phyloP scores from a whole-genome alignment of 2,329 filamentous ascomycete species.

The Exophiala phaeomuriformis region DNA sequence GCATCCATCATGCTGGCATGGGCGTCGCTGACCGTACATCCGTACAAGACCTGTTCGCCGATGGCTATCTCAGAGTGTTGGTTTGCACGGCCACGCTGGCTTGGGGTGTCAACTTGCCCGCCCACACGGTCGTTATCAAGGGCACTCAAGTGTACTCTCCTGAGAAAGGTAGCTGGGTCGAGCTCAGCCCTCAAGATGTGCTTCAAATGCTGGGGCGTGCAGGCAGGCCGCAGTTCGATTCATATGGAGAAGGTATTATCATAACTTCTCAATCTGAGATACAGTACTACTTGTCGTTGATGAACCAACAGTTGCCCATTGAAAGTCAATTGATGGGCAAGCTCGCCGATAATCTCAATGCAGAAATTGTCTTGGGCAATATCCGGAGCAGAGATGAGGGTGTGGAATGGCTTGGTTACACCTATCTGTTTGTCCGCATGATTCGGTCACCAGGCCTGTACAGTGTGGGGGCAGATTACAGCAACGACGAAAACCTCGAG shows the following conservation, averaged over 20 bases:
- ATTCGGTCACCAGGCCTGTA: constrained; percentile 89
- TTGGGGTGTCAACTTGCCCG: constrained; percentile 97
- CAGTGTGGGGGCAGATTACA: constrained; percentile 91
- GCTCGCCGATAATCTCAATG: constrained; percentile 91
- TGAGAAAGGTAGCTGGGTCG: constrained; percentile 97
- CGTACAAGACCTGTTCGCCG: constrained; percentile 88
- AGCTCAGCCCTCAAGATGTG: constrained; percentile 93
- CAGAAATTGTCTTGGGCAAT: constrained; percentile 90
- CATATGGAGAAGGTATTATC: constrained; percentile 96
- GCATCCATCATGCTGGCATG: constrained; percentile 98
- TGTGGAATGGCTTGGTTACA: constrained; percentile 98
- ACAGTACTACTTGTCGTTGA: constrained; percentile 90
- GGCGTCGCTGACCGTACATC: constrained; percentile 88
- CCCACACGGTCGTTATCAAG: constrained; percentile 98
- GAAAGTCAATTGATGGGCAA: constrained; percentile 93
- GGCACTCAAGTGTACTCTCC: constrained; percentile 97
- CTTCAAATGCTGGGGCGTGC: constrained; percentile 98
- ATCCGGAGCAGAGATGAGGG: constrained; percentile 86
- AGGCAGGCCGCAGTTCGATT: constrained; percentile 92
- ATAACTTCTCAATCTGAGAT: constrained; percentile 93
- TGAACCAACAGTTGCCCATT: constrained; percentile 96
- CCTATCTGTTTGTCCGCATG: constrained; percentile 97
- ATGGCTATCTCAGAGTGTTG: constrained; percentile 86
- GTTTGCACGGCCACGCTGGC: constrained; percentile 97
- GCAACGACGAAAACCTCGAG: constrained; percentile 81